A percentile compares a stretch with the other conserved stretches of the same genome.
Evolutionary conservation across 345 rosid species (phyloP).

Genomic region (Carallia brachiata): DNA sequence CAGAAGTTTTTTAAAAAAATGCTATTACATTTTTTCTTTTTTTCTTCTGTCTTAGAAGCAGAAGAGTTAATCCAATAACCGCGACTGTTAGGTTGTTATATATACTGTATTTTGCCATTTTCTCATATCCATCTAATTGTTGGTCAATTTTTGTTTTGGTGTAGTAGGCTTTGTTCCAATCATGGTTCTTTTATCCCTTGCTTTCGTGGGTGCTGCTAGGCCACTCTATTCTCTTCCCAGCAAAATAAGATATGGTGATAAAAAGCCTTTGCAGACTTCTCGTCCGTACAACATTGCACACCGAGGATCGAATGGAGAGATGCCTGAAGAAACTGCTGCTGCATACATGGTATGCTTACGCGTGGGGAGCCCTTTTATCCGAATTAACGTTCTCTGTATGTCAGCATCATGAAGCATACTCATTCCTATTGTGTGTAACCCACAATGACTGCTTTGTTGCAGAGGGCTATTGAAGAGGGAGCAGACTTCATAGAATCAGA

Average conservation of each 20-base stretch:
- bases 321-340: conserved; percentile 92
- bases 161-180: conserved; percentile 49
- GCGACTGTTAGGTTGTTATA: too few species aligned
- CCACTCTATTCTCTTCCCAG: conserved; percentile 83
- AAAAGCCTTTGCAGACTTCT: conserved; percentile 71
- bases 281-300: conserved; percentile 87
- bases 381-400: too few species aligned
- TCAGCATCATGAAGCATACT: not conserved
- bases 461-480: conserved; percentile 95
- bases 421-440: not conserved
- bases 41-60: too few species aligned
- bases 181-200: conserved; percentile 37
- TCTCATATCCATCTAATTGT: not conserved
- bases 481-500: conserved; percentile 93
- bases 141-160: not conserved
- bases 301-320: conserved; percentile 90
- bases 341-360: conserved; percentile 62
- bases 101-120: not conserved
- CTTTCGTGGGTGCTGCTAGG: conserved; percentile 53
- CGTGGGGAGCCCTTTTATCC: too few species aligned
- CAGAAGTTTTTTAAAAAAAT: too few species aligned
- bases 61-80: too few species aligned
- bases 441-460: conserved; percentile 22
- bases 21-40: too few species aligned
- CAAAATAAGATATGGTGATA: conserved; percentile 34